Base-by-base conservation (phyloP, 805 yeast genomes). In the Tetrapisispora phaffii region DNA sequence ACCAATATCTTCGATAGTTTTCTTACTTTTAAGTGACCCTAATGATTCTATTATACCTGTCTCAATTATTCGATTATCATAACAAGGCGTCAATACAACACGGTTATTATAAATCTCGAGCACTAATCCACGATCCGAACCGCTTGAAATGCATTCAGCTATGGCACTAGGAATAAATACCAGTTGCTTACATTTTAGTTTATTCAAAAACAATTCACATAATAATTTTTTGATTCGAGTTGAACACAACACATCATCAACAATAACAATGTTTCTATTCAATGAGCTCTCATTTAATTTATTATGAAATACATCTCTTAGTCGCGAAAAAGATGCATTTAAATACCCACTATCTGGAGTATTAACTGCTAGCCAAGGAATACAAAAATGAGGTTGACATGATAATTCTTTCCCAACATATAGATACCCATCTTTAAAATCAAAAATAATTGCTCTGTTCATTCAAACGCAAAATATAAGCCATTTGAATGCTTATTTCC, bases 101-200 rank as follows among this genome's bases (percentile, higher is more conserved):
- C 57, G 51, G 29, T 59, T 56, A 70, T 73, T 67, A 0, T 71
- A 73, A 5, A 71, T 41, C 50, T 72, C 72, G 2, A 73, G 51
- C 4, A 70, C 68, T 1, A 72, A 33, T 1, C 61, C 71, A 36
- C 54, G 53, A 12, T 56, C 50, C 0, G 62, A 47, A 0, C 75
- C 75, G 0, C 73, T 55, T 1, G 65, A 59, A 9, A 73, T 34
- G 26, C 65, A 54, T 3, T 55, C 45, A 64, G 66, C 58, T 2
- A 71, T 37, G 1, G 71, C 58, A 24, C 63, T 66, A 0, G 71
- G 62, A 7, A 68, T 41, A 21, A 62, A 62, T 0, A 60, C 44
- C 0, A 69, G 5, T 68, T 63, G 21, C 59, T 55, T 2, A 58
- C 61, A 45, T 62, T 65, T 31, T 64, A 56, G 23, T 57, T 59